Base-by-base conservation (phyloP, 768 basidiomycete species). In the Zangia roseola region DNA sequence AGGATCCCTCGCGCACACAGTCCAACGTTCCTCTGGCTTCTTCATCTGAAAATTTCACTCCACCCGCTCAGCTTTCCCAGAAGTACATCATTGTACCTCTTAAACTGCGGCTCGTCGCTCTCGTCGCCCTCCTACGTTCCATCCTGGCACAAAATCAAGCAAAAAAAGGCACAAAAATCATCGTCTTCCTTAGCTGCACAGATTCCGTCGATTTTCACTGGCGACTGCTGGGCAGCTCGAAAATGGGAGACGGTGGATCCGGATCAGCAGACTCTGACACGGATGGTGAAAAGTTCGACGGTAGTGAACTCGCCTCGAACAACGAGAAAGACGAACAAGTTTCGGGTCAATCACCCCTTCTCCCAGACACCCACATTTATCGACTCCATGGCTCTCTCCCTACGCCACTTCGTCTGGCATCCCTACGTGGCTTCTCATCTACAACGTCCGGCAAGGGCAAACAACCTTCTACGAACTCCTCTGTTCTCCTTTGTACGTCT, bases 201-300 rank as follows among this genome's bases (percentile, higher is more conserved):
- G 95, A 97, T 68, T 94, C 97, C 3, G 97, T 99, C 16, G 95
- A 99, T 66, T 97, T 92, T 61, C 93, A 95, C 63, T 98, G 92
- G 91, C 81, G 78, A 42, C 72, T 97, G 19, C 69, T 98, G 1
- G 87, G 85, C 0, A 80, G 83, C 5, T 74, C 90, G 17, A 60
- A 69, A 6, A 94, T 95, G 88, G 81, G 75, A 8, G 70, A 57
- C 2, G 61, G 58, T 9, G 67, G 56, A 6, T 53, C 55, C 1
- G 65, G 63, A 20, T 13, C 52, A 25, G 61, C 58, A 8, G 60
- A 63, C 8, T 62, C 61, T 12, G 58, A 60, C 33, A 26, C 45
- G 8, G 64, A 63, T 13, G 61, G 44, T 25, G 59, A 60, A 38
- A 67, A 68, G 12, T 54, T 60, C 3, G 56, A 61, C 3, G 58